Evolutionary conservation across 441 rosid genomes (phyloP).

Genomic region (Corymbia citriodora): DNA sequence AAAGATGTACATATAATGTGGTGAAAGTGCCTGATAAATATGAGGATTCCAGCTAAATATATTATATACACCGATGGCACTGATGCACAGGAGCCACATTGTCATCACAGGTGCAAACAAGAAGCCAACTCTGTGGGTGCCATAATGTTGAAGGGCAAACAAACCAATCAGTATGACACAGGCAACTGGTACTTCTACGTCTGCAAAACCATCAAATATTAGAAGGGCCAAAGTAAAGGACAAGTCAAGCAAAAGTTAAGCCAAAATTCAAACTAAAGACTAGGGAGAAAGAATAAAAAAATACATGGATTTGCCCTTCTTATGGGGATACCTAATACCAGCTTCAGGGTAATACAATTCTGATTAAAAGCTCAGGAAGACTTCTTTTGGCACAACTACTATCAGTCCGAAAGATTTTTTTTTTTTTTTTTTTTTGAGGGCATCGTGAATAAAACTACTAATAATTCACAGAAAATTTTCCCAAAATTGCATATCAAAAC

Average conservation of each 20-base stretch:
- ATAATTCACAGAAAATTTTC: not conserved
- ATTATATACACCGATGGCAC: conserved; percentile 10
- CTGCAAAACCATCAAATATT: conserved; percentile 1
- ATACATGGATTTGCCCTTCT: not conserved
- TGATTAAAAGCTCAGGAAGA: not conserved
- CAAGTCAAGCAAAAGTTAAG: not conserved
- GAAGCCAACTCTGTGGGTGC: conserved; percentile 23
- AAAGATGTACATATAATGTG: conserved; percentile 6
- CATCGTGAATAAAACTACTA: not conserved
- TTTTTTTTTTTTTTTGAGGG: not conserved
- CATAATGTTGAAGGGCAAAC: conserved; percentile 19
- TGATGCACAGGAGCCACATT: conserved; percentile 11
- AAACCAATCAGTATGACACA: conserved; percentile 16
- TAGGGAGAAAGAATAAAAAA: not conserved
- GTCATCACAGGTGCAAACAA: conserved; percentile 12
- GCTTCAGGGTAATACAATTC: not conserved
- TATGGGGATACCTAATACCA: not conserved
- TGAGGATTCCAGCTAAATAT: conserved; percentile 9
- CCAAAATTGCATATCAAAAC: not conserved
- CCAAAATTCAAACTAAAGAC: not conserved
- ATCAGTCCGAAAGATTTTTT: not conserved
- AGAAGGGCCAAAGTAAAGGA: not conserved
- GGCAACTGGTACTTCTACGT: conserved; percentile 11
- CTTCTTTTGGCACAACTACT: not conserved
- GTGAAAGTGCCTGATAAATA: conserved; percentile 9